A percentile compares a stretch with the other conserved stretches of the same genome.
These are phyloP conservation scores for Alnus glutinosa DNA, from an alignment of 306 rosid species.

Conservation along the genomic window DNA sequence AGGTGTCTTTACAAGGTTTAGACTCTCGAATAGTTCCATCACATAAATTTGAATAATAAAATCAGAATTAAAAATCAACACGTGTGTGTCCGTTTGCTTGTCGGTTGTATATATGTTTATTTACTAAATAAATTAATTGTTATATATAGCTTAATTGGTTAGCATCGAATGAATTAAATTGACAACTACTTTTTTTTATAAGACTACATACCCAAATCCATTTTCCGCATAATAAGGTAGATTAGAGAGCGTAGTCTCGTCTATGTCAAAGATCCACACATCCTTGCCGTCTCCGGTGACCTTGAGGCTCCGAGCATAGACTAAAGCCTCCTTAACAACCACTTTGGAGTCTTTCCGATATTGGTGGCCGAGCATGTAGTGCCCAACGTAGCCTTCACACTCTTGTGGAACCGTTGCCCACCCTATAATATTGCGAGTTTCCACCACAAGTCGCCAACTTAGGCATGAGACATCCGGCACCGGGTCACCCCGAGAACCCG, in stretches of 20 bases:
- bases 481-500: slow-evolving; percentile 19
- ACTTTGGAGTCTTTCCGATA: slow-evolving; percentile 48
- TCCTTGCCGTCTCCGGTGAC: slow-evolving; percentile 27
- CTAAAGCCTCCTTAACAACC: slow-evolving; percentile 29
- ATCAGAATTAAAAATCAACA: no score
- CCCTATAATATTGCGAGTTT: slow-evolving; percentile 42
- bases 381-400: slow-evolving; percentile 46
- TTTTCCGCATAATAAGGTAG: slow-evolving; percentile 47
- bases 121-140: not conserved
- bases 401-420: slow-evolving; percentile 41
- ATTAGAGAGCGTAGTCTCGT: slow-evolving; percentile 60
- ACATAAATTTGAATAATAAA: no score
- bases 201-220: slow-evolving; percentile 56
- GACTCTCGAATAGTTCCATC: no score
- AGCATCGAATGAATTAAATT: no score
- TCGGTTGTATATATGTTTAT: no score
- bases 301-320: slow-evolving; percentile 22
- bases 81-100: no score
- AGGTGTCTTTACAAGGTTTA: no score
- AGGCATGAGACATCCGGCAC: slow-evolving; percentile 32
- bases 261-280: slow-evolving; percentile 51
- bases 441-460: slow-evolving; percentile 69
- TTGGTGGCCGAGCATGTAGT: slow-evolving; percentile 45
- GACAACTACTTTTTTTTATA: no score
- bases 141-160: not conserved